Percentiles rank a stretch among this genome's conserved stretches.
Evolutionary conservation across 78 protist species (phyloP).

Genomic region (Speleostelium caveatum): DNA sequence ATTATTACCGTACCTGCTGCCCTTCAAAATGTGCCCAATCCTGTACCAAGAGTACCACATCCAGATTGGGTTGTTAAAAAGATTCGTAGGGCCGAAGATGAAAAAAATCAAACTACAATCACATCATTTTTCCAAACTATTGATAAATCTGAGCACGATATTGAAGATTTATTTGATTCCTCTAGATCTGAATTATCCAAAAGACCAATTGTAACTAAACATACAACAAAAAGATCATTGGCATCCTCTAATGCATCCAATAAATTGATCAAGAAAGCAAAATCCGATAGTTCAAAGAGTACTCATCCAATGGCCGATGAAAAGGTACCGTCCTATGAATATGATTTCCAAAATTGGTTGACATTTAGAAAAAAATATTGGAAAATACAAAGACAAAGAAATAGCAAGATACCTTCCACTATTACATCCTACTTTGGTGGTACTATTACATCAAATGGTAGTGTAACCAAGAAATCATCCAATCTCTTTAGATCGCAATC

Average conservation of each 20-base stretch:
- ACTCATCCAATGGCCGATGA: background rate
- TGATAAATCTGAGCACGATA: background rate
- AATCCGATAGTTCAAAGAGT: background rate
- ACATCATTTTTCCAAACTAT: conserved; percentile 30
- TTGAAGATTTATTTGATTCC: conserved; percentile 46
- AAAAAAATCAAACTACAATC: conserved; percentile 31
- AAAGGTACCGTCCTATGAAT: conserved; percentile 26
- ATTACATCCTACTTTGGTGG: background rate
- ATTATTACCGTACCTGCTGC: conserved; percentile 99
- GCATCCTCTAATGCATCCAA: background rate
- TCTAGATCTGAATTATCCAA: conserved; percentile 2
- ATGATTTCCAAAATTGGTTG: conserved; percentile 45
- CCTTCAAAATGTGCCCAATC: conserved; percentile 93
- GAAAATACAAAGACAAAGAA: conserved; percentile 14
- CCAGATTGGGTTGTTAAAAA: conserved; percentile 97
- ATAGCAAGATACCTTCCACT: background rate
- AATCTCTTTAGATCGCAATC: conserved; percentile 38
- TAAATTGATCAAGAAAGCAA: background rate
- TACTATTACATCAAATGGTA: background rate
- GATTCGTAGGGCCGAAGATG: conserved; percentile 29
- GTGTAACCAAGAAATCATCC: background rate
- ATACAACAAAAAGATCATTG: background rate
- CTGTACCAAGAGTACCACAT: conserved; percentile 96
- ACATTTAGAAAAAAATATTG: conserved; percentile 18
- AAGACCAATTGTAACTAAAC: conserved; percentile 36